Percentiles rank a stretch among this genome's conserved stretches.
Conservation (phyloP, 75 land plant genomes). For the Pseudotsuga menziesii region DNA sequence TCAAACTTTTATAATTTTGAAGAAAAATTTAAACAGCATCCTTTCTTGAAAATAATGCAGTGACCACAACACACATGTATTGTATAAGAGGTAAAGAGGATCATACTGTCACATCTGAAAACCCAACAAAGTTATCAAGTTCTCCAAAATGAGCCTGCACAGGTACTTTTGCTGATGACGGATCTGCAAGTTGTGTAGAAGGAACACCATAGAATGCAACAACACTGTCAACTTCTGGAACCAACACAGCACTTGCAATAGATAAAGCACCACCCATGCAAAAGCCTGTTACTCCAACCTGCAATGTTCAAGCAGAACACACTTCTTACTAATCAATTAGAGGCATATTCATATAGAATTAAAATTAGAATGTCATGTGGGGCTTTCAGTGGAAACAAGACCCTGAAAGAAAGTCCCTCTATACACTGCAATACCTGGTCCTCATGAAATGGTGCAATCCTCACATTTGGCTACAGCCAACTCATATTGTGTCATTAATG, state of each 20-base stretch:
- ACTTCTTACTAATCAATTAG: neutral
- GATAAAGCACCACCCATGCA: constrained; percentile 98
- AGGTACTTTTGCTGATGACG: constrained; percentile 66
- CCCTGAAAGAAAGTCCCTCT: neutral
- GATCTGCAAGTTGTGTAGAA: constrained; percentile 72
- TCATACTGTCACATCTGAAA: constrained; percentile 81
- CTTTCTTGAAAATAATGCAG: constrained; percentile 3
- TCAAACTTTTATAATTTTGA: no score
- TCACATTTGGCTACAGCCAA: no score
- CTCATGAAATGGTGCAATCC: no score
- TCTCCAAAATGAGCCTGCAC: constrained; percentile 97
- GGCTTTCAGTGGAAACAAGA: neutral
- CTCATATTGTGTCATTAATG: no score
- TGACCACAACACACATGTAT: neutral
- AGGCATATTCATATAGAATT: neutral
- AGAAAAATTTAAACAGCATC: neutral
- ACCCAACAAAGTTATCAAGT: constrained; percentile 72
- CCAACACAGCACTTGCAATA: constrained; percentile 80
- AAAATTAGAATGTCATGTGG: neutral
- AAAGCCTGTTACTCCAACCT: constrained; percentile 95
- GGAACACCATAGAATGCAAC: constrained; percentile 90
- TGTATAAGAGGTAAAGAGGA: neutral
- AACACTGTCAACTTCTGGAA: constrained; percentile 84
- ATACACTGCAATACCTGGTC: neutral
- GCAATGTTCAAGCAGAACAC: constrained; percentile 7